phyloP scores from a whole-genome alignment of 2,329 filamentous ascomycete species.

The Claviceps sp. region DNA sequence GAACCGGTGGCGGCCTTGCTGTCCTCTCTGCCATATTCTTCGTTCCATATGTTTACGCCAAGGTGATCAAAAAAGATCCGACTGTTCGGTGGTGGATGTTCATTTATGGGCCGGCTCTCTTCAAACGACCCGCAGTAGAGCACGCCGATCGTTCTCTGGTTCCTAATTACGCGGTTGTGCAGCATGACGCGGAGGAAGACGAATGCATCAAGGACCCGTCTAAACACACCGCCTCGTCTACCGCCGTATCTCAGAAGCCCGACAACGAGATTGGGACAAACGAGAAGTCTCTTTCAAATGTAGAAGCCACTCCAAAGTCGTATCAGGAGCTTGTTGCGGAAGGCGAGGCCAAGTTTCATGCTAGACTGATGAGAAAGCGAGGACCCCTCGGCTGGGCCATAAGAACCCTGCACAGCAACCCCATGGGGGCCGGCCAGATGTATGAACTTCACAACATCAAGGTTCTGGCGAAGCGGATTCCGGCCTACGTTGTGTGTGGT shows the following conservation, averaged over 20 bases:
- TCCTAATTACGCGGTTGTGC: conserved; percentile 66
- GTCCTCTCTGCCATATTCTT: conserved; percentile 55
- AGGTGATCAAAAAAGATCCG: conserved; percentile 55
- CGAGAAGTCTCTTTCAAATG: conserved; percentile 12
- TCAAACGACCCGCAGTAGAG: conserved; percentile 40
- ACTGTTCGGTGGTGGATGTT: conserved; percentile 50
- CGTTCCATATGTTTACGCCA: conserved; percentile 53
- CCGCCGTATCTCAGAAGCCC: conserved; percentile 9
- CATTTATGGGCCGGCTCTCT: conserved; percentile 49
- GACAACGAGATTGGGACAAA: conserved; percentile 18
- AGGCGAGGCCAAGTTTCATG: conserved; percentile 46
- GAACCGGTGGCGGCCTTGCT: conserved; percentile 45
- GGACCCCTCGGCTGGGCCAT: conserved; percentile 72
- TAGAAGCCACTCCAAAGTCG: conserved; percentile 34
- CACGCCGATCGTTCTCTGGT: conserved; percentile 43
- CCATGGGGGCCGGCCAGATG: conserved; percentile 55
- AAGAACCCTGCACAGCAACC: conserved; percentile 62
- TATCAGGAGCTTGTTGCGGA: conserved; percentile 51
- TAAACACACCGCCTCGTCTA: not conserved
- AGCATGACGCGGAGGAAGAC: conserved; percentile 35
- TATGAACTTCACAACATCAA: conserved; percentile 64
- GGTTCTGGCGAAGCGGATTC: conserved; percentile 49
- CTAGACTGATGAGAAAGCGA: conserved; percentile 44
- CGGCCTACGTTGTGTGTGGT: conserved; percentile 50
- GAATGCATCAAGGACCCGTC: conserved; percentile 24